phyloP scores from a whole-genome alignment of 2,329 filamentous ascomycete species.

The Colletotrichum sp. region DNA sequence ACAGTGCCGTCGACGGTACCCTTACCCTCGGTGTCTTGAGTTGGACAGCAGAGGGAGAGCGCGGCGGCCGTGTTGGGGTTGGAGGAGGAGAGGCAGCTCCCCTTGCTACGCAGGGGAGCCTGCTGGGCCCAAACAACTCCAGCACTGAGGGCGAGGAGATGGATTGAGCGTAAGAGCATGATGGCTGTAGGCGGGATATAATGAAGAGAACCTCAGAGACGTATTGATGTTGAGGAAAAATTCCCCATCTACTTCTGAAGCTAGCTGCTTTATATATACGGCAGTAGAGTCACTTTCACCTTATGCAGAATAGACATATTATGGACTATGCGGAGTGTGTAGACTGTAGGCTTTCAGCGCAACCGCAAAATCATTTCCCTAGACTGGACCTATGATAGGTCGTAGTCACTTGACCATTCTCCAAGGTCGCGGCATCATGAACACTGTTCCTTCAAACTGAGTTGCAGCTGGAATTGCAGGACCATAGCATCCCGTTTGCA shows the following conservation, averaged over 20 bases:
- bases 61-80: background rate
- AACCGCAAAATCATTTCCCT: too few species aligned
- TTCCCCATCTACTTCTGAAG: too few species aligned
- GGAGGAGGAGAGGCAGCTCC: background rate
- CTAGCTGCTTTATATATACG: too few species aligned
- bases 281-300: too few species aligned
- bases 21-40: background rate
- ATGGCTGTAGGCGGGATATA: fast-evolving
- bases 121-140: background rate
- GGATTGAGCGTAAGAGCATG: background rate
- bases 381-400: too few species aligned
- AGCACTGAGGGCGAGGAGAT: background rate
- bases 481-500: background rate
- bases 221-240: fast-evolving
- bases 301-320: too few species aligned
- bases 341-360: too few species aligned
- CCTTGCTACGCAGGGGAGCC: background rate
- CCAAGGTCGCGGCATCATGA: too few species aligned
- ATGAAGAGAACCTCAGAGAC: fast-evolving
- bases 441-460: too few species aligned
- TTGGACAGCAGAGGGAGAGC: background rate
- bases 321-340: too few species aligned
- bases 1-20: background rate
- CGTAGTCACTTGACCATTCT: too few species aligned
- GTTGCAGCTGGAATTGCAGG: too few species aligned